A percentile compares a stretch with the other conserved stretches of the same genome.
phyloP scores from a whole-genome alignment of 1,139 yeast species.

The Lizanozyma gosingica region DNA sequence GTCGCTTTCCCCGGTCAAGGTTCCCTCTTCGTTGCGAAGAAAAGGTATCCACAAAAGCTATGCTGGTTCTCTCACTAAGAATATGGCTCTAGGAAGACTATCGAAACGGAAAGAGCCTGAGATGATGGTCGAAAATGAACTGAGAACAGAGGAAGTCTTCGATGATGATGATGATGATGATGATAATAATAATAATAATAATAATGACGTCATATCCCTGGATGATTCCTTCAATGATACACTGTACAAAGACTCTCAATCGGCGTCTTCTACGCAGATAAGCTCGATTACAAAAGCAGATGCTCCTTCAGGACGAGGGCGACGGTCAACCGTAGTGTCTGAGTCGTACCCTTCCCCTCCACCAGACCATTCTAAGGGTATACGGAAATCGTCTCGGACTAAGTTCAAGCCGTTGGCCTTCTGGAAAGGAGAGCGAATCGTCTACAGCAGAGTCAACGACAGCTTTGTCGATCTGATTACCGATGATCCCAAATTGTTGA shows the following conservation, averaged over 20 bases:
- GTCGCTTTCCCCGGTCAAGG: conserved; percentile 1
- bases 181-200: conserved; percentile 13
- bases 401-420: conserved; percentile 68
- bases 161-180: conserved; percentile 19
- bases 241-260: neutral
- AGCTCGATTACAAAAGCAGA: no score
- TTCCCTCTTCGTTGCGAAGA: conserved; percentile 1
- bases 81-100: conserved; percentile 31
- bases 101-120: conserved; percentile 10
- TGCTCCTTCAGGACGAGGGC: no score
- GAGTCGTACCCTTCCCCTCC: conserved; percentile 36
- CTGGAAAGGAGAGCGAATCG: conserved; percentile 77
- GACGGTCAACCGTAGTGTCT: no score
- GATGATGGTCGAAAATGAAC: conserved; percentile 2
- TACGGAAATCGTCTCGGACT: conserved; percentile 50
- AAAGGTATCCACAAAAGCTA: conserved; percentile 1
- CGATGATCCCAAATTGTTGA: conserved; percentile 23
- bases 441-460: conserved; percentile 46
- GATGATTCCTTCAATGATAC: conserved; percentile 3
- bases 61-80: conserved; percentile 25
- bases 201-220: conserved; percentile 7
- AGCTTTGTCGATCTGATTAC: conserved; percentile 17
- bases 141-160: conserved; percentile 4
- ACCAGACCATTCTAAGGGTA: conserved; percentile 18
- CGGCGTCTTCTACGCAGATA: neutral